phyloP scores from a whole-genome alignment of 768 basidiomycete species.

The Hirschioporus abietinus region DNA sequence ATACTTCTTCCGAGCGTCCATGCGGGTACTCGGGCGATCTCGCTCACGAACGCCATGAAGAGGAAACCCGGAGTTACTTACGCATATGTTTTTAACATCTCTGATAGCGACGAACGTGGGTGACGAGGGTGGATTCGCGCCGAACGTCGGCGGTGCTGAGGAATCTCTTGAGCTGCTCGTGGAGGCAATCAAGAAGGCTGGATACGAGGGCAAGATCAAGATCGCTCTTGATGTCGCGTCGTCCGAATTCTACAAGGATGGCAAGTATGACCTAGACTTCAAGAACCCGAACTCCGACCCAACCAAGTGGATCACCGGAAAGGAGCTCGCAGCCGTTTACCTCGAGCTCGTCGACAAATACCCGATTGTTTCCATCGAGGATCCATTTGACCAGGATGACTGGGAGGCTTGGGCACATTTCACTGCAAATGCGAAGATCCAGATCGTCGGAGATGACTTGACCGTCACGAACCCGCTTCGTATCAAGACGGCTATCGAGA shows the following conservation, averaged over 20 bases:
- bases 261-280: conserved; percentile 98
- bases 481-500: conserved; percentile 98
- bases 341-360: conserved; percentile 83
- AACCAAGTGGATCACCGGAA: conserved; percentile 91
- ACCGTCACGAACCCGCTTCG: conserved; percentile 96
- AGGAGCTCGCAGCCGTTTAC: conserved; percentile 91
- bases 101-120: conserved; percentile 91
- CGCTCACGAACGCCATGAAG: background rate
- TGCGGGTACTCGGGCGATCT: background rate
- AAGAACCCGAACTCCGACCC: conserved; percentile 99
- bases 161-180: conserved; percentile 94
- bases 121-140: conserved; percentile 99
- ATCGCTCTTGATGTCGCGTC: conserved; percentile 98
- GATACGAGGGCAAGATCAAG: conserved; percentile 97
- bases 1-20: background rate
- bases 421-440: conserved; percentile 71
- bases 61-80: background rate
- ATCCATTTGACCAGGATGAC: conserved; percentile 99
- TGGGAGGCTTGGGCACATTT: conserved; percentile 98
- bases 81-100: conserved; percentile 7
- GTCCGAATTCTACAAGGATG: conserved; percentile 99
- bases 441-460: conserved; percentile 94
- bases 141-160: conserved; percentile 95
- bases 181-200: conserved; percentile 96
- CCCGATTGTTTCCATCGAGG: conserved; percentile 93